Percentiles rank a stretch among this genome's conserved stretches.
Evolutionary conservation across 257 asterid species (phyloP).

Genomic region (Solanum chilense): DNA sequence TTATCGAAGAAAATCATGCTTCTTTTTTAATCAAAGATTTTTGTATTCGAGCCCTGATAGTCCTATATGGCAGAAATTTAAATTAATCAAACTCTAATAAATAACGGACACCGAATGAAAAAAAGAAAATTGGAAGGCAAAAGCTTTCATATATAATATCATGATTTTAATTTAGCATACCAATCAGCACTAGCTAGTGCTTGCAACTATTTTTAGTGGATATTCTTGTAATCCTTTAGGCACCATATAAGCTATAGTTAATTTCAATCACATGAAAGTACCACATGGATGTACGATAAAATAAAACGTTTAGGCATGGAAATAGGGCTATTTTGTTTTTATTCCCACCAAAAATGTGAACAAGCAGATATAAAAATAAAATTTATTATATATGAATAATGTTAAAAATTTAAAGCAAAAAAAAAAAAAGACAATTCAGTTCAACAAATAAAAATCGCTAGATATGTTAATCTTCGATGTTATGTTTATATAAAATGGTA

Average conservation of each 20-base stretch:
- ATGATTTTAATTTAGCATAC: neutral
- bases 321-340: neutral
- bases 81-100: too few species aligned
- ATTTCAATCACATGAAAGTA: neutral
- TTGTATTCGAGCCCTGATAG: too few species aligned
- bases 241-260: neutral
- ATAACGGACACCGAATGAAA: rapidly evolving
- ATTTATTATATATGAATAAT: neutral
- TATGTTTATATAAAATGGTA: too few species aligned
- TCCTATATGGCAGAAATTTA: neutral
- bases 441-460: neutral
- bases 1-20: too few species aligned
- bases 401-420: too few species aligned
- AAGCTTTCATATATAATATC: too few species aligned
- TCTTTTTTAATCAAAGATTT: too few species aligned
- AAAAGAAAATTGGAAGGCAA: neutral
- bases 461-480: neutral
- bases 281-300: neutral
- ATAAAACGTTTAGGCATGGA: neutral
- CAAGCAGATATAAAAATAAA: neutral
- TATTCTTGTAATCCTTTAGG: neutral
- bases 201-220: neutral
- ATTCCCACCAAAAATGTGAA: neutral
- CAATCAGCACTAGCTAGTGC: neutral
- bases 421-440: too few species aligned